Evolutionary conservation across 257 asterid genomes (phyloP), one percentile per base, ranked within the genome.

Genomic region (Coffea eugenioides): DNA sequence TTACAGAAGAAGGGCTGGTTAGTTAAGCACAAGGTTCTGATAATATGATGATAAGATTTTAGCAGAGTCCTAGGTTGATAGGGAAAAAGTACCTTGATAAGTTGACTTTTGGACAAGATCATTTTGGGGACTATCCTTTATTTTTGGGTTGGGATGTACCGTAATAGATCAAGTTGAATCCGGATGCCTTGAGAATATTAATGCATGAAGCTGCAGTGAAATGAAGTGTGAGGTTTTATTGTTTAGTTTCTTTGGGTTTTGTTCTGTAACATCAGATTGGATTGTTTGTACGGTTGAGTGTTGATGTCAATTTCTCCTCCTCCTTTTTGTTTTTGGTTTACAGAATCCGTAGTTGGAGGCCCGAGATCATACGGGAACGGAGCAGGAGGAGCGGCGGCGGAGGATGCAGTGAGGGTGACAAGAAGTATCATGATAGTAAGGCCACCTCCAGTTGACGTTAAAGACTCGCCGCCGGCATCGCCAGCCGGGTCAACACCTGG

Each of bases 341-440:
- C 90, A 89, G 95, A 86, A 77, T 76, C 91, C 7, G 97, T 84
- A 72, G 86, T 31, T 68, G 85, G 80, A 23, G 83, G 62, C 62
- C 80, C 79, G 36, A 88, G 87, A 79, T 83, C 95, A 23, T 48
- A 79, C 12, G 87, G 83, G 52, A 90, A 82, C 31, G 94, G 86
- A 49, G 81, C 87, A 52, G 82, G 82, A 39, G 81, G 88, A 49
- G 82, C 82, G 27, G 94, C 86, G 61, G 81, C 83, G 43, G 94
- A 88, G 69, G 97, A 92, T 41, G 86, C 84, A 23, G 71, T 88
- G 77, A 92, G 80, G 80, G 97, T 95, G 87, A 95, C 99, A 13
- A 89, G 97, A 85, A 92, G 99, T 85, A 95, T 95, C 82, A 92
- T 91, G 99, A 93, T 95, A 74, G 84, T 93, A 0, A 95, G 86